A percentile compares a stretch with the other conserved stretches of the same genome.
phyloP scores from a whole-genome alignment of 495 filamentous ascomycete species.

The Talaromyces adpressus region DNA sequence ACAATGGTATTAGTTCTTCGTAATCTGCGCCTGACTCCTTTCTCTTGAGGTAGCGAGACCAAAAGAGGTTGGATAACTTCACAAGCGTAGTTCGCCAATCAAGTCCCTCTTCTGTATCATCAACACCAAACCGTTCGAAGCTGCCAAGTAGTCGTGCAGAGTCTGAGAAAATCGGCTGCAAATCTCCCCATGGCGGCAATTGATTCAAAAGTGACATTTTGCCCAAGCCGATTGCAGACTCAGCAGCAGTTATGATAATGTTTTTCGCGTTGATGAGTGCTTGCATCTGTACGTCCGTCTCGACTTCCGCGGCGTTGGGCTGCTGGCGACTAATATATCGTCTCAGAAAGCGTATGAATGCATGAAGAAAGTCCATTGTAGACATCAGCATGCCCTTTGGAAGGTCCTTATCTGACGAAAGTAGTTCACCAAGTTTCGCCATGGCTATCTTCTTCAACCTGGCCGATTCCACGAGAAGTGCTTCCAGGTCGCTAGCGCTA shows the following conservation, averaged over 20 bases:
- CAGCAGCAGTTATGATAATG: conserved; percentile 34
- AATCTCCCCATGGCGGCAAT: conserved; percentile 32
- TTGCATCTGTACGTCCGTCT: conserved; percentile 24
- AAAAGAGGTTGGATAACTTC: conserved; percentile 73
- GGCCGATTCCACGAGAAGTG: conserved; percentile 58
- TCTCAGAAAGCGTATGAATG: conserved; percentile 36
- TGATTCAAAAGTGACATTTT: conserved; percentile 34
- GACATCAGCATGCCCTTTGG: conserved; percentile 14
- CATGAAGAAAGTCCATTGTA: conserved; percentile 32
- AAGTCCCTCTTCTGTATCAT: conserved; percentile 10
- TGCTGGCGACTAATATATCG: conserved; percentile 37
- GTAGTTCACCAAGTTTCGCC: conserved; percentile 37
- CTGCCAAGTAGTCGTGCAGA: conserved; percentile 29
- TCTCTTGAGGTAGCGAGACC: conserved; percentile 51
- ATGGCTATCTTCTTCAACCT: conserved; percentile 54
- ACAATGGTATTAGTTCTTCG: conserved; percentile 30
- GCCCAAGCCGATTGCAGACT: conserved; percentile 35
- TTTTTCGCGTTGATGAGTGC: conserved; percentile 24
- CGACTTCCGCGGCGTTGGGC: conserved; percentile 21
- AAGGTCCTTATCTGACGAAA: conserved; percentile 20
- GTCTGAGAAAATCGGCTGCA: conserved; percentile 30
- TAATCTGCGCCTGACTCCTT: conserved; percentile 32
- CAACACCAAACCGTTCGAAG: conserved; percentile 22
- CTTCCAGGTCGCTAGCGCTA: conserved; percentile 58
- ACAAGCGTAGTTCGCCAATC: conserved; percentile 13